Percentiles rank a stretch among this genome's conserved stretches.
Conservation (phyloP, 1,139 yeast genomes). For the Meyerozyma smithsonii region DNA sequence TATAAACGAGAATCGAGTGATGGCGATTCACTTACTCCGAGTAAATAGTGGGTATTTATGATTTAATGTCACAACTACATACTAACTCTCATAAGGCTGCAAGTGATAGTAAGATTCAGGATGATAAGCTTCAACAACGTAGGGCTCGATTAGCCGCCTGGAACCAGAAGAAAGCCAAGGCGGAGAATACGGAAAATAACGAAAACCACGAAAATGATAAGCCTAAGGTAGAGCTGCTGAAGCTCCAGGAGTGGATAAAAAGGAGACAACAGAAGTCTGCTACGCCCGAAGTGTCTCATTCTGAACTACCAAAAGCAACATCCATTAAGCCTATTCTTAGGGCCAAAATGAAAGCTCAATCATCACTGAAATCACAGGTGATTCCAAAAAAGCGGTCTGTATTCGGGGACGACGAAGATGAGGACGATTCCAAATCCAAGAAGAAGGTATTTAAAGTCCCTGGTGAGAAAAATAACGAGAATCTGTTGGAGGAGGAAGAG, state of each 20-base stretch:
- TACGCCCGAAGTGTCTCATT: conserved; percentile 5
- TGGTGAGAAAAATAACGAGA: conserved; percentile 8
- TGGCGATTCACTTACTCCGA: neutral
- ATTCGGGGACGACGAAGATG: conserved; percentile 14
- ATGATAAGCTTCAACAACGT: conserved; percentile 6
- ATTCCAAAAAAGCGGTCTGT: conserved; percentile 10
- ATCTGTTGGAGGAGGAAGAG: conserved; percentile 3
- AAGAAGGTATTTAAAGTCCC: conserved; percentile 1
- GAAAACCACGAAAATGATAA: neutral
- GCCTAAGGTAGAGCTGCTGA: neutral
- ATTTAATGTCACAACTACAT: conserved; percentile 1
- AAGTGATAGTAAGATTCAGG: neutral
- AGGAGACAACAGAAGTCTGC: conserved; percentile 6
- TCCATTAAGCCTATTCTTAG: conserved; percentile 1
- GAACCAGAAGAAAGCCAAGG: conserved; percentile 10
- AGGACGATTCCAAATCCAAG: conserved; percentile 4
- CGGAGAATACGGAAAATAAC: neutral
- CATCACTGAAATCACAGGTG: neutral
- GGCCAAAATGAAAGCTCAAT: conserved; percentile 1
- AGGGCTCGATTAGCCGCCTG: conserved; percentile 11
- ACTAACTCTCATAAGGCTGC: neutral
- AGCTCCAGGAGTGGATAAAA: conserved; percentile 11
- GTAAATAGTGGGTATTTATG: conserved; percentile 1
- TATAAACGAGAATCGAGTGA: too few species aligned
- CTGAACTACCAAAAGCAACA: conserved; percentile 12